A percentile compares a stretch with the other conserved stretches of the same genome.
Conservation (phyloP, 2,329 filamentous ascomycete genomes). For the Sordariomycetes sp. region DNA sequence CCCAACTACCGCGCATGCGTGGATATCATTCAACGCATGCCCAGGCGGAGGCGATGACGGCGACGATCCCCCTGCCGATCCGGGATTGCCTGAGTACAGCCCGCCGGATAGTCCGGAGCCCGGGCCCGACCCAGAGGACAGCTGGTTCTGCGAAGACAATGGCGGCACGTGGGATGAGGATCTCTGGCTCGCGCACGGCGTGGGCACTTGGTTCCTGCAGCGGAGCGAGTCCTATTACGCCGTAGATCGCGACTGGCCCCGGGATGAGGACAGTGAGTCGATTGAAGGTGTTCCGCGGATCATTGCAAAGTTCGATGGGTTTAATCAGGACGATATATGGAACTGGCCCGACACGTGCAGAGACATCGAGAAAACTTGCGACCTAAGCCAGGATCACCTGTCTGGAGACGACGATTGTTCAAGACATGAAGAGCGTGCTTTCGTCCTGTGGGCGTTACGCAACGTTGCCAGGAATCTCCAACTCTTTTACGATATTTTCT, state of each 20-base stretch:
- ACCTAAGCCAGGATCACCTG: background rate
- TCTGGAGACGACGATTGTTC: background rate
- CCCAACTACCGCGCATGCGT: constrained; percentile 3
- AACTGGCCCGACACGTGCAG: background rate
- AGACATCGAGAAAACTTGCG: background rate
- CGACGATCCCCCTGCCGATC: background rate
- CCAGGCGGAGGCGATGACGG: constrained; percentile 4
- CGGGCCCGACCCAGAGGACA: background rate
- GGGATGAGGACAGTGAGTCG: background rate
- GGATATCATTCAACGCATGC: constrained; percentile 6
- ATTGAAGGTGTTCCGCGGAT: background rate
- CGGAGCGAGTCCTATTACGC: background rate
- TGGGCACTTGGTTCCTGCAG: background rate
- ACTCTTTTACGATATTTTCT: background rate
- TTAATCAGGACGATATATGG: background rate
- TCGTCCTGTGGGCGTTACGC: background rate
- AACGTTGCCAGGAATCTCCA: background rate
- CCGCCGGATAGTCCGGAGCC: background rate
- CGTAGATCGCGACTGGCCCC: background rate
- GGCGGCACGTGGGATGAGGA: background rate
- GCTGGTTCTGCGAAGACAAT: background rate
- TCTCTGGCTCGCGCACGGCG: background rate
- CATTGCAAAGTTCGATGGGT: background rate
- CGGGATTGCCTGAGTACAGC: constrained; percentile 1
- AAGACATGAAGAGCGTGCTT: background rate